Base-by-base conservation (phyloP, 495 filamentous ascomycete genomes). In the Penicillium egyptiacum region DNA sequence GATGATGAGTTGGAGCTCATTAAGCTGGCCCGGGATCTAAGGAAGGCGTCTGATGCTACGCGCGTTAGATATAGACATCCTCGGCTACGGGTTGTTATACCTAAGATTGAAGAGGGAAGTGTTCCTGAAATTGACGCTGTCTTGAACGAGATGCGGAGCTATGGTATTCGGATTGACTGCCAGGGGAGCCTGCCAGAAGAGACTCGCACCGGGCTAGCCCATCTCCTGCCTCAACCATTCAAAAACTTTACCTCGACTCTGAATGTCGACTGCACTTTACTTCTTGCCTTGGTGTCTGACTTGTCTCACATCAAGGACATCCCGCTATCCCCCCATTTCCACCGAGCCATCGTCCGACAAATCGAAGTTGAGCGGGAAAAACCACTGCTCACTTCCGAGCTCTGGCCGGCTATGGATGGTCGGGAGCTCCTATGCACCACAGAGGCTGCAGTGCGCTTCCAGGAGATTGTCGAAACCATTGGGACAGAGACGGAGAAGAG, bases 221-320 rank as follows among this genome's bases (percentile, higher is more conserved):
- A 68, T 47, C 79, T 90, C 17, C 71, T 84, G 19, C 78, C 79
- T 16, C 77, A 84, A 55, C 79, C 73, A 5, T 80, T 81, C 65
- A 75, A 75, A 30, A 61, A 69, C 1, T 83, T 89, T 63, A 83
- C 86, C 2, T 31, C 76, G 7, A 80, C 74, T 4, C 59, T 91
- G 37, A 91, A 91, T 69, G 78, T 91, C 57, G 88, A 91, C 68
- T 90, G 87, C 71, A 89, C 87, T 9, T 77, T 90, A 52, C 76
- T 91, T 26, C 80, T 91, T 11, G 88, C 86, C 19, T 73, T 88
- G 42, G 81, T 85, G 20, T 88, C 85, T n/a, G 88, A 91, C 64
- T 76, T 91, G 6, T 88, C 85, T 0, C 86, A 89, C 62, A 65
- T 71, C 23, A 73, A 78, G 41, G 47, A 69, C 19, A 76, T 73